Evolutionary conservation across 2,329 filamentous ascomycete genomes (phyloP), one percentile per base, ranked within the genome.

Genomic region (Aspergillus latus): DNA sequence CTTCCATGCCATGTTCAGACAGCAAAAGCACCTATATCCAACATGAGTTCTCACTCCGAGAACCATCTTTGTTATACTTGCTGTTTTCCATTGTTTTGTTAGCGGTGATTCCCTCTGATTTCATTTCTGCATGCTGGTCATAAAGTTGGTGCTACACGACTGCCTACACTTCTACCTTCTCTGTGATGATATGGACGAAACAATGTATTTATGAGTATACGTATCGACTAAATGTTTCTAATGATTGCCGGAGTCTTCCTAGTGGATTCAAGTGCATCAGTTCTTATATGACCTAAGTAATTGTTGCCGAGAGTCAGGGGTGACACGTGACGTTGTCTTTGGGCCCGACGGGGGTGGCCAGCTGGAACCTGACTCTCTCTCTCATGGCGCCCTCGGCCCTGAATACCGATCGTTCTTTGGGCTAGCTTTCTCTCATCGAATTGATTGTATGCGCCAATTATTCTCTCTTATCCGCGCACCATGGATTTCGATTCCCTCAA

Each of bases 401-500:
- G 30, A n/a, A 42, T 11, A 36, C 50, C 55, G 16, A 16, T 54
- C 44, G 50, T 56, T 37, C 48, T 49, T 16, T 39, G 28, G 26
- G 30, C 32, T 21, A 37, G 21, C 21, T 16, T 16, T 36, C 11
- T 58, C 43, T 42, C n/a, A 32, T 42, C 28, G 36, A 26, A 44
- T 37, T 52, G 51, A 54, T 52, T 60, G 56, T 49, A 46, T 49
- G 46, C 55, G 62, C 45, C 50, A 52, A 50, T 58, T 54, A 39
- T 62, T 36, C 26, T 28, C 4, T 32, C 26, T 37, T 29, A 56
- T 55, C 26, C 29, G 44, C 56, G 54, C 66, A 78, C 72, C 67
- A 96, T 96, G 92, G 90, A 97, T 82, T 83, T 95, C 73, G 88
- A 87, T 76, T 90, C 82, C 70, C 76, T 97, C 54, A 93, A 90